Percentiles rank a stretch among this genome's conserved stretches.
Evolutionary conservation across 768 basidiomycete genomes (phyloP).

Genomic region (Lentinus brumalis): DNA sequence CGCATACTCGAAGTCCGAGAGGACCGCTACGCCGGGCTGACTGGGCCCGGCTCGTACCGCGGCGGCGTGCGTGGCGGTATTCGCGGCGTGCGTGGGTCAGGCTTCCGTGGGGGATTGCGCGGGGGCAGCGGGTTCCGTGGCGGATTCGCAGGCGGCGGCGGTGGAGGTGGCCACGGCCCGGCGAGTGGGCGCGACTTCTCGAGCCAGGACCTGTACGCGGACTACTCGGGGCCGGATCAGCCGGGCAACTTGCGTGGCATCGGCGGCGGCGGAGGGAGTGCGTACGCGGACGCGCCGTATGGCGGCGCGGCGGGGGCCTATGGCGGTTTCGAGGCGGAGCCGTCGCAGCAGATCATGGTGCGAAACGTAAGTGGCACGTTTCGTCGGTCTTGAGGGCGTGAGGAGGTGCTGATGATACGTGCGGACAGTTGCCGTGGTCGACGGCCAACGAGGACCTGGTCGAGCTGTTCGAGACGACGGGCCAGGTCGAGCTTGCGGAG

Average conservation of each 20-base stretch:
- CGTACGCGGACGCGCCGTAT: constrained; percentile 31
- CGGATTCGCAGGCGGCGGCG: constrained; percentile 57
- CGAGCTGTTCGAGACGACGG: constrained; percentile 97
- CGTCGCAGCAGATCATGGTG: constrained; percentile 97
- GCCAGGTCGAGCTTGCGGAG: constrained; percentile 92
- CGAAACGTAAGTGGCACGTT: constrained; percentile 78
- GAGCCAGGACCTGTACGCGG: constrained; percentile 87
- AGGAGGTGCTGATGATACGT: constrained; percentile 3
- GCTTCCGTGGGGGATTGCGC: constrained; percentile 46
- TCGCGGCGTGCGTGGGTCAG: constrained; percentile 53
- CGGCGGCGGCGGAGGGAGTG: constrained; percentile 33
- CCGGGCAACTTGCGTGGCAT: constrained; percentile 38
- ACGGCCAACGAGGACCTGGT: constrained; percentile 98
- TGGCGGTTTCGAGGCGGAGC: constrained; percentile 62
- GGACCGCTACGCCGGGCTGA: constrained; percentile 89
- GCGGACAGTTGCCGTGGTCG: constrained; percentile 88
- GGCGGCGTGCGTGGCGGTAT: constrained; percentile 55
- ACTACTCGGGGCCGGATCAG: constrained; percentile 89
- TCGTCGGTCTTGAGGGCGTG: not conserved
- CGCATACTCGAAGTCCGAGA: constrained; percentile 94
- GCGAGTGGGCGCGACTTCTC: constrained; percentile 68
- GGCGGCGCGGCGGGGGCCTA: constrained; percentile 42
- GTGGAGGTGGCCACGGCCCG: constrained; percentile 47
- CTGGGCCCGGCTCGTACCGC: constrained; percentile 59
- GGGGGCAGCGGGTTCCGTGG: constrained; percentile 49